Percentiles rank a stretch among this genome's conserved stretches.
Conservation (phyloP, 352 stramenopile genomes). For the Globisporangium radiosum region DNA sequence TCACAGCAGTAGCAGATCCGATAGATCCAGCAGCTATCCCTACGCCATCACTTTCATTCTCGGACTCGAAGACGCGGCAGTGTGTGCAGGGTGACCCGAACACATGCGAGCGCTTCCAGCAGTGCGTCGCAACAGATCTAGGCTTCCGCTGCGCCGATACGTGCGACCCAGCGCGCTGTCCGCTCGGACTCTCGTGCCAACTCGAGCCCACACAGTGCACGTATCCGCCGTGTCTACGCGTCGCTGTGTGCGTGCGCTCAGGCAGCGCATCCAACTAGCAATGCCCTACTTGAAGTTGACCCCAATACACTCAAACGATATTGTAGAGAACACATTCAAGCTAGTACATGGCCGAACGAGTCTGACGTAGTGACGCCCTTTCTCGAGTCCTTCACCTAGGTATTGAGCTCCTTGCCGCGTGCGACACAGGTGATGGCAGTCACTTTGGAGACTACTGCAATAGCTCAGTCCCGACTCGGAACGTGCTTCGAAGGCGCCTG, state of each 20-base stretch:
- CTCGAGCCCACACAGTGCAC: background rate
- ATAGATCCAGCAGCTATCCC: background rate
- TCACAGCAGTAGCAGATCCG: background rate
- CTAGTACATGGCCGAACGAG: too few relatives aligned
- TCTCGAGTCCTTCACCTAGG: too few relatives aligned
- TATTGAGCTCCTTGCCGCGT: too few relatives aligned
- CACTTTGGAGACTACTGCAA: too few relatives aligned
- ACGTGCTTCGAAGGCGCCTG: too few relatives aligned
- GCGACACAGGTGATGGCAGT: too few relatives aligned
- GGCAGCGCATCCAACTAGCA: too few relatives aligned
- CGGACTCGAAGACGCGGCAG: background rate
- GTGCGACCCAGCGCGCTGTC: constrained; percentile 4
- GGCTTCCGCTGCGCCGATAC: constrained; percentile 2
- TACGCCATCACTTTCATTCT: background rate
- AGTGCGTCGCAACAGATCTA: background rate
- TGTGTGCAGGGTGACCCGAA: background rate
- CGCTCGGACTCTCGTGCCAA: background rate
- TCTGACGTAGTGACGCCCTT: too few relatives aligned
- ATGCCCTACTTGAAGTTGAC: background rate
- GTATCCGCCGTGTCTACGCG: background rate
- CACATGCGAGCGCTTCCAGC: background rate
- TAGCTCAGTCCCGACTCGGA: too few relatives aligned
- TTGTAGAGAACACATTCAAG: too few relatives aligned
- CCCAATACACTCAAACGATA: too few relatives aligned
- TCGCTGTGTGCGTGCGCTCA: background rate